Base-by-base conservation (phyloP, 768 basidiomycete species). In the Tricholoma furcatifolium region DNA sequence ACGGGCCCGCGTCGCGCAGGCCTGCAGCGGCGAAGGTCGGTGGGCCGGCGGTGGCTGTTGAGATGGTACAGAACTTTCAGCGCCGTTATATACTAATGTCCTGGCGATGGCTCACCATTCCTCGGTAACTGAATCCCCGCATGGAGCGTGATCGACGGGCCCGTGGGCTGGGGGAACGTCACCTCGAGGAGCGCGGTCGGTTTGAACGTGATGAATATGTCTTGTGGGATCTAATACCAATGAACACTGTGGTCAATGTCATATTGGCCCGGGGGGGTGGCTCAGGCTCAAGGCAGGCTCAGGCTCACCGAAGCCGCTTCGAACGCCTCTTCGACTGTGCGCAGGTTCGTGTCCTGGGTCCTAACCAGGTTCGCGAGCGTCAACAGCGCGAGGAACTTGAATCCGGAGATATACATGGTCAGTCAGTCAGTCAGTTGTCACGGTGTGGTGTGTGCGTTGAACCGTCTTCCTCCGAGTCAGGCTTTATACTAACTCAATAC, bases 1-100 rank as follows among this genome's bases (percentile, higher is more conserved):
- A 81, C 0, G 78, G 77, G 0, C 76, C 78, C n/a, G n/a, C n/a
- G n/a, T 10, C 24, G 50, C 15, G 57, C 53, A 11, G 48, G 7
- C 68, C 70, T 17, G 58, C 53, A 32, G 70, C 57, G 46, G 54
- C 54, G 61, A 72, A 75, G 2, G 59, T 60, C 3, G 73, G 73
- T 2, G 71, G 74, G 0, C 67, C 67, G 0, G 63, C 72, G 11
- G 75, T 75, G 6, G 63, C 75, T 77, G 50, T n/a, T 38, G 15
- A 5, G 17, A 30, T 15, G 32, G 3, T 2, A 27, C 41, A 15
- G 32, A 20, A 21, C 21, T 3, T 48, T 20, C 31, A 21, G 18
- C 12, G 11, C 17, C 38, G n/a, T 9, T 24, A 14, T 38, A 34
- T 12, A 17, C 20, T 23, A n/a, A n/a, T n/a, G n/a, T n/a, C n/a